These are phyloP conservation scores for Hypericum androsaemum DNA, from an alignment of 345 rosid genomes.

Conservation along the genomic window DNA sequence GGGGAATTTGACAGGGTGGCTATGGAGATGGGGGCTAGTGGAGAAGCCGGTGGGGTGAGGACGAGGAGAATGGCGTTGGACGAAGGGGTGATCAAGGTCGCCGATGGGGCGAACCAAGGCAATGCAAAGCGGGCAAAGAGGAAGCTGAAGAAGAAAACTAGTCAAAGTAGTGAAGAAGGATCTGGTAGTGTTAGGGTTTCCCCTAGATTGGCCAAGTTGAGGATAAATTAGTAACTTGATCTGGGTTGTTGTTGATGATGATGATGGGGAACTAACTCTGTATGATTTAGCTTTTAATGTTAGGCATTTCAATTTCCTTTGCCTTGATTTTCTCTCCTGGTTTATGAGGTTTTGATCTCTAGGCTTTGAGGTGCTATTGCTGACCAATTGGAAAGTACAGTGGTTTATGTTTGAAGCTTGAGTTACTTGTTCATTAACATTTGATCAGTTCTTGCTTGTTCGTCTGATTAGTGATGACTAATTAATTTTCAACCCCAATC, in stretches of 20 bases:
- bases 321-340: too few species aligned
- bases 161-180: conserved; percentile 7
- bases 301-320: too few species aligned
- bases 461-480: too few species aligned
- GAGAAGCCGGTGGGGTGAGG: conserved; percentile 2
- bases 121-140: conserved; percentile 5
- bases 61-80: conserved; percentile 4
- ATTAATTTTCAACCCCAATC: too few species aligned
- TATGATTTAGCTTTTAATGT: too few species aligned
- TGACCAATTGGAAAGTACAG: too few species aligned
- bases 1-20: conserved; percentile 76
- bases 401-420: too few species aligned
- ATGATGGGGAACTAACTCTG: too few species aligned
- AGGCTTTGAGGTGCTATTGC: too few species aligned
- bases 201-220: conserved; percentile 45
- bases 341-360: too few species aligned
- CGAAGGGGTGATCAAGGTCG: conserved; percentile 19
- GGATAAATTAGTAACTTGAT: not conserved
- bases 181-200: conserved; percentile 33
- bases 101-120: conserved; percentile 16
- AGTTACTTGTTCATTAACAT: too few species aligned
- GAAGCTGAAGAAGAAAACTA: conserved; percentile 2
- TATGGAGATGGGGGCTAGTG: conserved; percentile 4
- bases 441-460: too few species aligned
- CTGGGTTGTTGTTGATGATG: not conserved